Evolutionary conservation across 2,329 filamentous ascomycete genomes (phyloP).

Genomic region (Alternaria burnsii): DNA sequence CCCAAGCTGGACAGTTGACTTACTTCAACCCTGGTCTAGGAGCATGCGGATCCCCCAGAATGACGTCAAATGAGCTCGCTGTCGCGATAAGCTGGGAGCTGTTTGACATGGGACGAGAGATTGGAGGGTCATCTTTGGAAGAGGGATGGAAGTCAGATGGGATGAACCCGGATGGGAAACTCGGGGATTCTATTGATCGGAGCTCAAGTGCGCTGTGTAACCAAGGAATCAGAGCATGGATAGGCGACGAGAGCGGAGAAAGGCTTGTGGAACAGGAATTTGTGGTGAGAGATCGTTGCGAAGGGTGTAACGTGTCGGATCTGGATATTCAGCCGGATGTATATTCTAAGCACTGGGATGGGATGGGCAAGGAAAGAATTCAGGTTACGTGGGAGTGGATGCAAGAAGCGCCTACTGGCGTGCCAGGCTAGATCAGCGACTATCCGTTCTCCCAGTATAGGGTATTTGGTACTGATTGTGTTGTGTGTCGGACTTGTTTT

Average conservation of each 20-base stretch:
- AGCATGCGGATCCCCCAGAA: background rate
- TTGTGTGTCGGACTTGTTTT: background rate
- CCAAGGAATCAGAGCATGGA: background rate
- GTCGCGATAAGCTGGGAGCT: background rate
- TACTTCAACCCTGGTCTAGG: background rate
- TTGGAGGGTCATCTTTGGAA: background rate
- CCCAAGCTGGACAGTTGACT: background rate
- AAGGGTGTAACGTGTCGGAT: background rate
- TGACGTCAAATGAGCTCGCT: background rate
- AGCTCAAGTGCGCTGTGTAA: background rate
- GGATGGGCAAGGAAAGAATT: background rate
- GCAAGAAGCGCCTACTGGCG: background rate
- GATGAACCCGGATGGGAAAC: background rate
- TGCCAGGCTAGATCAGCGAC: background rate
- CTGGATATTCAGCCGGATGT: background rate
- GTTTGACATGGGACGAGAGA: background rate
- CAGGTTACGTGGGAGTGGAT: background rate
- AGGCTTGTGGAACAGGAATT: background rate
- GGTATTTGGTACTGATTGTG: background rate
- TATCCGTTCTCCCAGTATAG: background rate
- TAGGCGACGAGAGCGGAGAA: background rate
- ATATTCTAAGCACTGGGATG: background rate
- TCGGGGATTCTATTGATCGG: background rate
- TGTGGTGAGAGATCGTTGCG: background rate
- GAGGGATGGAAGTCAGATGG: background rate